These are phyloP conservation scores for Fusarium camptoceras DNA, from an alignment of 2,329 filamentous ascomycete genomes.

Conservation along the genomic window DNA sequence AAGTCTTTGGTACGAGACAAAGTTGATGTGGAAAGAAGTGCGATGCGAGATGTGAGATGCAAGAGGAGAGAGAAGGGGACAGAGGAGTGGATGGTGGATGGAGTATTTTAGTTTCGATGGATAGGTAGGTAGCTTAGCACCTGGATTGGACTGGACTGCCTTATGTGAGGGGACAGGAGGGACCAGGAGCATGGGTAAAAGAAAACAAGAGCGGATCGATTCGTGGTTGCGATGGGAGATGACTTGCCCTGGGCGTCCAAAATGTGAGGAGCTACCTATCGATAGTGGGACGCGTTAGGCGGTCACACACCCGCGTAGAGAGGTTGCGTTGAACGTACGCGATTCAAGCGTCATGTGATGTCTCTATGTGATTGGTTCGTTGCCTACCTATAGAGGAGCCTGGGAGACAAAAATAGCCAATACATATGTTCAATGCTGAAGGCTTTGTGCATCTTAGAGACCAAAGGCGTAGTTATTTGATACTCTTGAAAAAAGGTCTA, in stretches of 20 bases:
- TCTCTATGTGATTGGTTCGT: not conserved
- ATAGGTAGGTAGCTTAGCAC: constrained; percentile 18
- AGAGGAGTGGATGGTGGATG: constrained; percentile 23
- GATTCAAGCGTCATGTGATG: constrained; percentile 29
- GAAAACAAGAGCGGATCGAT: constrained; percentile 44
- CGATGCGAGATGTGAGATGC: constrained; percentile 17
- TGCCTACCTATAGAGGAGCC: not conserved
- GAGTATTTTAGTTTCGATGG: constrained; percentile 23
- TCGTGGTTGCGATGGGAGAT: constrained; percentile 43
- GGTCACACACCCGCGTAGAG: constrained; percentile 48
- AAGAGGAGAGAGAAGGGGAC: constrained; percentile 11
- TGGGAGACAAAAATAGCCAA: not conserved
- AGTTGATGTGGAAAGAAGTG: constrained; percentile 14
- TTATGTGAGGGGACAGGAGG: not conserved
- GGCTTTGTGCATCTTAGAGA: not conserved
- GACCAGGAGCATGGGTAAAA: constrained; percentile 27
- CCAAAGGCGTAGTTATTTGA: not conserved
- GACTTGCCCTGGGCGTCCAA: constrained; percentile 31
- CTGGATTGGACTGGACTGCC: not conserved
- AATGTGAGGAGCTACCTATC: constrained; percentile 23
- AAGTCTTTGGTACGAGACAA: constrained; percentile 11
- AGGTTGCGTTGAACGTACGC: constrained; percentile 39
- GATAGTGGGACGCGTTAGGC: constrained; percentile 45
- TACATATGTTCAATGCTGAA: too few species aligned
- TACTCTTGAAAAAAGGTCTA: not conserved